These are phyloP conservation scores for Aechmea fasciata DNA, from an alignment of 176 grass and related monocot species.

Conservation along the genomic window DNA sequence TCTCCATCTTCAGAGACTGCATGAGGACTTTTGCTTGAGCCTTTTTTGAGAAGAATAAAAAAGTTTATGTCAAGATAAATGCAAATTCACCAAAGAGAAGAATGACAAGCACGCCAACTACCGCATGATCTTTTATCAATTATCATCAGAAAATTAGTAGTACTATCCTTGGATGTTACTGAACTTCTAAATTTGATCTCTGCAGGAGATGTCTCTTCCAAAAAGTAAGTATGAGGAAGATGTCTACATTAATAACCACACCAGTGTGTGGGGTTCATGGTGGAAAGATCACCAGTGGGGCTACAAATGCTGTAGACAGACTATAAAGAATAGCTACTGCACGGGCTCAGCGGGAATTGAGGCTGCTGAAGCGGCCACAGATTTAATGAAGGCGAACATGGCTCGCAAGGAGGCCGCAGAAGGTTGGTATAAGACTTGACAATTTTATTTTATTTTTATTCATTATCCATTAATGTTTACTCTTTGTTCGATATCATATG, in stretches of 20 bases:
- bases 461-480: background rate
- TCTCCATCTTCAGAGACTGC: no score
- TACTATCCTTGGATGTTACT: constrained; percentile 1
- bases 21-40: no score
- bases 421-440: constrained; percentile 29
- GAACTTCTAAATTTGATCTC: constrained; percentile 7
- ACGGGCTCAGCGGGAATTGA: constrained; percentile 88
- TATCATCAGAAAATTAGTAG: no score
- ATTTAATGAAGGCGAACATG: constrained; percentile 88
- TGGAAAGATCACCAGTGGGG: constrained; percentile 99
- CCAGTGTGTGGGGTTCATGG: constrained; percentile 87
- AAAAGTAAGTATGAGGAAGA: constrained; percentile 98
- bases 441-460: background rate
- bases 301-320: constrained; percentile 85
- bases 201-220: constrained; percentile 67
- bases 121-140: no score
- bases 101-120: no score
- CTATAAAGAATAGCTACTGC: constrained; percentile 80
- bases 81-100: no score
- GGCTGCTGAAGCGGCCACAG: constrained; percentile 78
- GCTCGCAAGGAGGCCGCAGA: constrained; percentile 74
- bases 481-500: background rate
- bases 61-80: no score
- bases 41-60: no score
- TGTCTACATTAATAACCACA: constrained; percentile 86